Conservation (phyloP, 2,329 filamentous ascomycete species). For the Coccinonectria pachysandricola region DNA sequence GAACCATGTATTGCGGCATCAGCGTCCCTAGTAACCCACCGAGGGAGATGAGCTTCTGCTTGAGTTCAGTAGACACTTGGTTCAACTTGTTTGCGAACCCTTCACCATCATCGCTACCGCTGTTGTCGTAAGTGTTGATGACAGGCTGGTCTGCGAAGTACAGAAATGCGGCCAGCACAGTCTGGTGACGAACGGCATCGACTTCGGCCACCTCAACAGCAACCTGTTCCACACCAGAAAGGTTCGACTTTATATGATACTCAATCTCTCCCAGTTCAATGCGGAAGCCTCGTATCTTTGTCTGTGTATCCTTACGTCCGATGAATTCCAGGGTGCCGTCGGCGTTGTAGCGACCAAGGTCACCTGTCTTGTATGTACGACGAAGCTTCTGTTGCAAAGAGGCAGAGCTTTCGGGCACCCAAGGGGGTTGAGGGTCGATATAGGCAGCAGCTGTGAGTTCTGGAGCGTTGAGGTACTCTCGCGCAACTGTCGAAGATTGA, state of each 20-base stretch:
- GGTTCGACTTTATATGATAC: slow-evolving; percentile 2
- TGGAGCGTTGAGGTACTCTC: slow-evolving; percentile 37
- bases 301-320: slow-evolving; percentile 45
- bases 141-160: too few species aligned
- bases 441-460: slow-evolving; percentile 34
- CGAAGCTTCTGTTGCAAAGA: too few species aligned
- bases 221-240: slow-evolving; percentile 1
- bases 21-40: too few species aligned
- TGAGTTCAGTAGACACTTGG: too few species aligned
- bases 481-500: slow-evolving; percentile 34
- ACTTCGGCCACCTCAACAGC: slow-evolving; percentile 3
- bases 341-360: slow-evolving; percentile 30
- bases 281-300: slow-evolving; percentile 47
- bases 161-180: background rate
- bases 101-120: too few species aligned
- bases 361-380: slow-evolving; percentile 34
- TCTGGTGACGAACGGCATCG: background rate
- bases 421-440: slow-evolving; percentile 30
- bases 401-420: too few species aligned
- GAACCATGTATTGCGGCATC: too few species aligned
- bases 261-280: slow-evolving; percentile 34
- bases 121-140: too few species aligned
- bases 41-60: too few species aligned
- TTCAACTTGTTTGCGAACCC: too few species aligned
- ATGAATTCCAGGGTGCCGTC: slow-evolving; percentile 32